These are phyloP conservation scores for Fusarium stilboides DNA, from an alignment of 2,329 filamentous ascomycete genomes.

Conservation along the genomic window DNA sequence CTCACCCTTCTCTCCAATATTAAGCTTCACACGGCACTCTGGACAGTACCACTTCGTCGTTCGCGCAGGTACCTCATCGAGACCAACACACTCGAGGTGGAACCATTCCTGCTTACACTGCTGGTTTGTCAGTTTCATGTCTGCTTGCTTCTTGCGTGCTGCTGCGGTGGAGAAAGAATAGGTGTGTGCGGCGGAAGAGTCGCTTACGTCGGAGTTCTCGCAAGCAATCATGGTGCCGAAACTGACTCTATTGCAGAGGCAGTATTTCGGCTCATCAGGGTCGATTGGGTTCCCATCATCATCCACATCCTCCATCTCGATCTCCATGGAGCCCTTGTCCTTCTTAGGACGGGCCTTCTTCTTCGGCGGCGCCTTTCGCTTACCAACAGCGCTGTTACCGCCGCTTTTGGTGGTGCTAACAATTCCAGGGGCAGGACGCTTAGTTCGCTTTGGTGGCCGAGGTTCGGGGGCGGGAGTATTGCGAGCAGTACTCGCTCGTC, in stretches of 20 bases:
- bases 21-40: constrained; percentile 76
- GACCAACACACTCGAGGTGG: constrained; percentile 82
- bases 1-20: constrained; percentile 75
- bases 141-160: constrained; percentile 14
- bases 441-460: constrained; percentile 70
- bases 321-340: constrained; percentile 61
- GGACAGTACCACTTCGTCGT: constrained; percentile 90
- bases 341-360: constrained; percentile 72
- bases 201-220: constrained; percentile 81
- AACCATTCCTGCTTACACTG: constrained; percentile 89
- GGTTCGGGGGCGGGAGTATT: constrained; percentile 70
- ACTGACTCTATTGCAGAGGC: constrained; percentile 83
- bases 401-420: constrained; percentile 75
- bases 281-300: constrained; percentile 80
- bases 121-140: constrained; percentile 52
- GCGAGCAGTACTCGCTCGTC: constrained; percentile 70
- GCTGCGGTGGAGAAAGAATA: constrained; percentile 18
- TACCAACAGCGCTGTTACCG: constrained; percentile 78
- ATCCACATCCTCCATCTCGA: constrained; percentile 72
- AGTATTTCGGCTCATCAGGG: constrained; percentile 82
- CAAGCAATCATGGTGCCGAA: constrained; percentile 89
- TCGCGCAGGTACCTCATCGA: constrained; percentile 77
- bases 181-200: constrained; percentile 20
- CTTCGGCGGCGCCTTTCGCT: constrained; percentile 77
- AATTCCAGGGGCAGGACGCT: constrained; percentile 80